Evolutionary conservation across 192 early-diverging fungal genomes (phyloP), one percentile per base, ranked within the genome.

Genomic region (Chytriomyces sp.): DNA sequence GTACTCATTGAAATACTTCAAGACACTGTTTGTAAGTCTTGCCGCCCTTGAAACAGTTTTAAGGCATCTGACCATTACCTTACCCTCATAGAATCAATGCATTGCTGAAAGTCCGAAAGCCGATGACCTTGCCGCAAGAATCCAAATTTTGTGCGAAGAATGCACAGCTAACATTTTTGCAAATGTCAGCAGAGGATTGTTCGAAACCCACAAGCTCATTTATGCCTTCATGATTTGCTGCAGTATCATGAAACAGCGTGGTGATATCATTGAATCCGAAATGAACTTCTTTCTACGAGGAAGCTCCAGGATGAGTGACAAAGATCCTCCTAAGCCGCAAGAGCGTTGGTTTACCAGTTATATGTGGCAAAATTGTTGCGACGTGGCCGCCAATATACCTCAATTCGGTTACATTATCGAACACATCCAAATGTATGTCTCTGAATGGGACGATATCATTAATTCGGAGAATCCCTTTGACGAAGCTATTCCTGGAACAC

Each of bases 1-100:
- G 62, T 88, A 87, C 59, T 85, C 84, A 5, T 72, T 88, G 7
- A 88, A 88, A 57, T 88, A 88, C 73, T 88, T 88, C 68, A 88
- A 88, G 56, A 86, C 84, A 57, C 65, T 86, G 0, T 88, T 88
- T 59, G 75, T 65, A 68, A 69, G 55, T 77, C 65, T 33, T 71
- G 71, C 36, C 36, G 74, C 22, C 44, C 22, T 49, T 3, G 1
- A n/a, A n/a, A n/a, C n/a, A n/a, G n/a, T n/a, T n/a, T n/a, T n/a
- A n/a, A n/a, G n/a, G n/a, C n/a, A n/a, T n/a, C n/a, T n/a, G n/a
- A n/a, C n/a, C n/a, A n/a, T n/a, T n/a, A n/a, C n/a, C n/a, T n/a
- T n/a, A n/a, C n/a, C n/a, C 14, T 49, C 22, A 14, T 22, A 49
- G 44, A 84, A 80, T 59, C 71, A 74, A 53, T 84, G 82, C 56